These are phyloP conservation scores for Staphylotrichum tortipilum DNA, from an alignment of 495 filamentous ascomycete species.

Conservation along the genomic window DNA sequence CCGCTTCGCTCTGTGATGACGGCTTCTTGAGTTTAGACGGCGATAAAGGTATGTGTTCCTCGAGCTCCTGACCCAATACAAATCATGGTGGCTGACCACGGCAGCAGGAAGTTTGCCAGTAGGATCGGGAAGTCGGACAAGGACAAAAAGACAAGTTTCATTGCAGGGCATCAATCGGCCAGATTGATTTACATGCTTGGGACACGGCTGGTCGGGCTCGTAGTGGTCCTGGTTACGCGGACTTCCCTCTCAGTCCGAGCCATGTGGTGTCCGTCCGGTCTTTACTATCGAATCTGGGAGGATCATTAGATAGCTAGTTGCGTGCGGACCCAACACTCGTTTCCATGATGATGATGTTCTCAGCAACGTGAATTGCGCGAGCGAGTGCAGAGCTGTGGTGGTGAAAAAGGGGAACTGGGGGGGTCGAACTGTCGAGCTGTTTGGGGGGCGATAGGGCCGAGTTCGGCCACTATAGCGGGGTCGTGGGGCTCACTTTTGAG, in stretches of 20 bases:
- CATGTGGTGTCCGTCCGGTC: conserved; percentile 23
- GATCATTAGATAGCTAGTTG: conserved; percentile 10
- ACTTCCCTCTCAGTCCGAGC: not conserved
- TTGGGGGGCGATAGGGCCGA: conserved; percentile 6
- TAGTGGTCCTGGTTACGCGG: conserved; percentile 6
- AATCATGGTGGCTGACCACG: not conserved
- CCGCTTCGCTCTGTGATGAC: conserved; percentile 53
- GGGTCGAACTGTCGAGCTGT: too few relatives aligned
- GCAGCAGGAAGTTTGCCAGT: conserved; percentile 5
- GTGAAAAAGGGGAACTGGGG: too few relatives aligned
- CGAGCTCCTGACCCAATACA: not conserved
- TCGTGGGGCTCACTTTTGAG: not conserved
- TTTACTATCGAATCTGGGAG: conserved; percentile 16
- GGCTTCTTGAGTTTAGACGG: conserved; percentile 44
- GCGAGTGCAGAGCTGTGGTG: too few relatives aligned
- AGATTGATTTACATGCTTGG: conserved; percentile 11
- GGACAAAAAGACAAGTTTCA: conserved; percentile 10
- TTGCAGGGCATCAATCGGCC: conserved; percentile 21
- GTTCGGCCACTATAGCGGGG: conserved; percentile 8
- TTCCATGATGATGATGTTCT: not conserved
- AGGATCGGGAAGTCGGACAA: conserved; percentile 22
- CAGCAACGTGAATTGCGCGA: too few relatives aligned
- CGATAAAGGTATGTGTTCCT: conserved; percentile 5
- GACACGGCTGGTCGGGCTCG: conserved; percentile 9
- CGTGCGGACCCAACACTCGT: conserved; percentile 18